Evolutionary conservation across 129 eudicot genomes (phyloP).

Genomic region (Glebionis coronaria): DNA sequence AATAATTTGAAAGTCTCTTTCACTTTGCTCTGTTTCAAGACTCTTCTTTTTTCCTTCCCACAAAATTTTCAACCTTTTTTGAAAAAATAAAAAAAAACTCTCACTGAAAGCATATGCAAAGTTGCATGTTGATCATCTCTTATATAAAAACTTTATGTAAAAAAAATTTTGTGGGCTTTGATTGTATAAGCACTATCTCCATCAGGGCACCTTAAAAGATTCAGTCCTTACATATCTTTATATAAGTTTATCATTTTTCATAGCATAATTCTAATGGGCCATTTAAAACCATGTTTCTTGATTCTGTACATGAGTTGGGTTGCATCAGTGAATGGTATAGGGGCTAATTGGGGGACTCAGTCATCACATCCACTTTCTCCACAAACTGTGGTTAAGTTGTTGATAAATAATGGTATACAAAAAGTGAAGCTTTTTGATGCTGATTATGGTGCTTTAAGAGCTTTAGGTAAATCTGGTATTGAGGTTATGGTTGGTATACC

Average conservation of each 20-base stretch:
- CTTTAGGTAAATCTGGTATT: constrained; percentile 64
- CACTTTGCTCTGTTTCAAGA: too few species aligned
- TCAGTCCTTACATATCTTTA: constrained; percentile 16
- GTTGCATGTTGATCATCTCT: neutral
- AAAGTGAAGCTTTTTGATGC: constrained; percentile 96
- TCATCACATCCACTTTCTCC: constrained; percentile 68
- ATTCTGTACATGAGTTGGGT: constrained; percentile 21
- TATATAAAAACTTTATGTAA: constrained; percentile 4
- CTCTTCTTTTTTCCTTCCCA: too few species aligned
- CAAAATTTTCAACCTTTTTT: too few species aligned
- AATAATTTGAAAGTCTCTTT: too few species aligned
- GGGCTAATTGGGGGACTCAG: constrained; percentile 99
- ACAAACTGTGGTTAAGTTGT: constrained; percentile 59
- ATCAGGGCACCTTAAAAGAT: constrained; percentile 15
- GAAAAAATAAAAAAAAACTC: too few species aligned
- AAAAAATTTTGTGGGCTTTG: constrained; percentile 20
- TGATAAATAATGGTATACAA: constrained; percentile 67
- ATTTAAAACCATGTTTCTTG: constrained; percentile 5
- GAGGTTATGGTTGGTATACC: constrained; percentile 96
- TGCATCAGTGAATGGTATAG: constrained; percentile 52
- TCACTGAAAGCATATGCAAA: neutral
- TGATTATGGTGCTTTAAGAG: constrained; percentile 50
- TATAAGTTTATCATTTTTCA: neutral
- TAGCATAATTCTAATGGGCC: constrained; percentile 22
- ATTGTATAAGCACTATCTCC: constrained; percentile 26